A percentile compares a stretch with the other conserved stretches of the same genome.
These are phyloP conservation scores for Phytophthora melonis DNA, from an alignment of 352 stramenopile species.

Conservation along the genomic window DNA sequence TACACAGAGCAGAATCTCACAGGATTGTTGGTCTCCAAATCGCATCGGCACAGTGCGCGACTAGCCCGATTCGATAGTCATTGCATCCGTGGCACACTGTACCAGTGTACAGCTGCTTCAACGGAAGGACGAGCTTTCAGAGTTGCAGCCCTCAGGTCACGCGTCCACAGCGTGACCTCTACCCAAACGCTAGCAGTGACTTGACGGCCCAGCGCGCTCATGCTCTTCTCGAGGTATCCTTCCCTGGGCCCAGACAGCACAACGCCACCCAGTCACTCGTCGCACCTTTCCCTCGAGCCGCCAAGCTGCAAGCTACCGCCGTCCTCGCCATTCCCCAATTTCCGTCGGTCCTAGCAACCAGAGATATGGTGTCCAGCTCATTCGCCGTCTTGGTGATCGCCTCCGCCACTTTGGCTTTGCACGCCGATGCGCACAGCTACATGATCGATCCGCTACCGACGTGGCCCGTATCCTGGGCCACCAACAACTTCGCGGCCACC, in stretches of 20 bases:
- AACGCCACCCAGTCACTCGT: constrained; percentile 26
- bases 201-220: constrained; percentile 2
- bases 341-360: constrained; percentile 12
- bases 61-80: constrained; percentile 30
- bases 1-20: not conserved
- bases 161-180: constrained; percentile 7
- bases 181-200: constrained; percentile 8
- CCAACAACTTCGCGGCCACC: constrained; percentile 41
- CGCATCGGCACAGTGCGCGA: constrained; percentile 12
- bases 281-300: constrained; percentile 32
- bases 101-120: constrained; percentile 24
- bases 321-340: constrained; percentile 30
- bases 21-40: constrained; percentile 14
- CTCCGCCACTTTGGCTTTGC: constrained; percentile 10
- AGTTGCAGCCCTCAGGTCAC: not conserved
- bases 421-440: constrained; percentile 35
- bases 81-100: constrained; percentile 7
- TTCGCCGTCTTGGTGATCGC: constrained; percentile 23
- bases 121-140: constrained; percentile 18
- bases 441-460: constrained; percentile 44
- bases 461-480: constrained; percentile 38
- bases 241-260: constrained; percentile 27
- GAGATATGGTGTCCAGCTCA: constrained; percentile 29
- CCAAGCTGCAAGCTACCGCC: constrained; percentile 7
- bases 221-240: constrained; percentile 22